Conservation (phyloP, 73 alveolate genomes). For the Paramecium biaurelia region DNA sequence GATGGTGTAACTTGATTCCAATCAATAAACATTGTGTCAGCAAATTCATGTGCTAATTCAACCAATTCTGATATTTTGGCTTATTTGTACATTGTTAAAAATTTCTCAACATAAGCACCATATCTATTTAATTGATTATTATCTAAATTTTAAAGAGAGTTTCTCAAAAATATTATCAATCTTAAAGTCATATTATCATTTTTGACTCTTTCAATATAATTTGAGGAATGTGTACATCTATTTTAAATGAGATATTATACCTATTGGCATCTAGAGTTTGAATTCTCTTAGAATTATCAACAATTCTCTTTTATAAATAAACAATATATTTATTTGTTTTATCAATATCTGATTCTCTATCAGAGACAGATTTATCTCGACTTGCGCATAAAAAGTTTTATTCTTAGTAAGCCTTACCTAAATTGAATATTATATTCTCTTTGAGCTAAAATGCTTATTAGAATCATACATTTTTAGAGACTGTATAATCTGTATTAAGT, state of each 20-base stretch:
- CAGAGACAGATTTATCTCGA: slow-evolving; percentile 8
- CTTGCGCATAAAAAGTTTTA: slow-evolving; percentile 6
- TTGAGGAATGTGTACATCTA: not conserved
- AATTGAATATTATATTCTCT: not conserved
- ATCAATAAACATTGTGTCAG: slow-evolving; percentile 10
- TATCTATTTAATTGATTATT: not conserved
- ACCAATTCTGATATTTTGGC: slow-evolving; percentile 36
- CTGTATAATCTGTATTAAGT: slow-evolving; percentile 23
- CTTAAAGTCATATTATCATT: slow-evolving; percentile 40
- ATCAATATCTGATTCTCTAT: slow-evolving; percentile 7
- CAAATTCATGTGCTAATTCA: slow-evolving; percentile 39
- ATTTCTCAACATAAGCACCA: slow-evolving; percentile 3
- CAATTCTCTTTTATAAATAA: not conserved
- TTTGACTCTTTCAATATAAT: slow-evolving; percentile 43
- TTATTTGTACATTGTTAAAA: not conserved
- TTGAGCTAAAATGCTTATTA: not conserved
- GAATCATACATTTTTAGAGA: not conserved
- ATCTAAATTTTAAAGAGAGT: slow-evolving; percentile 4
- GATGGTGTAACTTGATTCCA: not conserved
- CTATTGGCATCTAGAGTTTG: slow-evolving; percentile 9
- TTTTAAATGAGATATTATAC: not conserved
- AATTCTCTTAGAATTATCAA: not conserved
- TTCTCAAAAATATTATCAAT: slow-evolving; percentile 37
- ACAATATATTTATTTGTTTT: not conserved
- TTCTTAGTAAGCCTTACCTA: slow-evolving; percentile 19